Evolutionary conservation across 2,329 filamentous ascomycete genomes (phyloP), one percentile per base, ranked within the genome.

Genomic region (Penicillium polonicum): DNA sequence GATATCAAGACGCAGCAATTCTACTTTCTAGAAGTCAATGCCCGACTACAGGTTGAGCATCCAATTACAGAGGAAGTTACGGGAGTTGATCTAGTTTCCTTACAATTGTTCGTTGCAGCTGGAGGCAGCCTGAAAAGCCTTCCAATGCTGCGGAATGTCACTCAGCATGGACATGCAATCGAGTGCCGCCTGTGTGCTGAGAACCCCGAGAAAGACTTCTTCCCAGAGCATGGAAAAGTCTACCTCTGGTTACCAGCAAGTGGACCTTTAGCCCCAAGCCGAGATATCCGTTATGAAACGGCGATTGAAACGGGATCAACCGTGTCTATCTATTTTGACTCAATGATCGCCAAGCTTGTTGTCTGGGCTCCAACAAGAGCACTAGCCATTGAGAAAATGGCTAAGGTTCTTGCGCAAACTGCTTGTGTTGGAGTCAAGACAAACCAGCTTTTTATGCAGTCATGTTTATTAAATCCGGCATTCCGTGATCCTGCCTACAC

Each of bases 371-470:
- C 75, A 6, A 77, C 69, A 2, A 62, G 75, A 13, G 52, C 64
- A 0, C 50, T 72, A 13, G 75, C 76, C 0, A 72, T 76, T 15
- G 62, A 70, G 33, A 76, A 73, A 46, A 76, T 76, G 71, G 62
- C 44, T 6, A 58, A 64, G 5, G 66, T 73, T 1, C 63, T 78
- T 1, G 64, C 70, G 0, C 58, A 74, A 15, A 76, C 74, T 0
- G 71, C 85, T 74, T 90, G 90, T 66, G 88, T 90, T 83, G 88
- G 90, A 76, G 89, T 90, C 19, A 68, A 64, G 36, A 73, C 70
- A 3, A 73, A 73, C 48, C 70, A 72, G 43, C 61, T 69, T 1
- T 70, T 72, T 38, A 60, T 73, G 36, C 70, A 70, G 44, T 57
- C 60, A 4, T 71, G 64, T 42, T 58, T 72, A 5, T 31, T 65